Conservation (phyloP, 257 asterid genomes). For the Rhazya stricta region DNA sequence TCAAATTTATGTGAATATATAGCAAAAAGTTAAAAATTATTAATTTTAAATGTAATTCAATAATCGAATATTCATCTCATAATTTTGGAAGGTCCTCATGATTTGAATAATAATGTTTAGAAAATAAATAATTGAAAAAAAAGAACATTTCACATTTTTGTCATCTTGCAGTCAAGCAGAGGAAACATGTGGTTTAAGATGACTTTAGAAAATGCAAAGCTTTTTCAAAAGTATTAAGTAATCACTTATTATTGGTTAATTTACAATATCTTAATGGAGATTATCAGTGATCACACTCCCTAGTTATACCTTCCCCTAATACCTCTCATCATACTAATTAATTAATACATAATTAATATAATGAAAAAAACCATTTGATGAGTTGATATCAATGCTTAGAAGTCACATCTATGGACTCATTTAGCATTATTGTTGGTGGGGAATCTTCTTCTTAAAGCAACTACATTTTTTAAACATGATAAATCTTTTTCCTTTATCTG, state of each 20-base stretch:
- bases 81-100: too few species aligned
- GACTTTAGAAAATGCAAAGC: background rate
- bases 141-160: background rate
- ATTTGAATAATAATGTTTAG: too few species aligned
- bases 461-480: background rate
- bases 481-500: slow-evolving; percentile 1
- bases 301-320: slow-evolving; percentile 7
- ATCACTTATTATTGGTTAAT: background rate
- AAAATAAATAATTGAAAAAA: too few species aligned
- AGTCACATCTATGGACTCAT: slow-evolving; percentile 2
- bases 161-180: background rate
- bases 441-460: slow-evolving; percentile 13
- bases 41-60: too few species aligned
- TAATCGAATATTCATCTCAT: too few species aligned
- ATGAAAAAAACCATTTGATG: background rate
- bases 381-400: background rate
- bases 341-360: background rate
- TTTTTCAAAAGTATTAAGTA: background rate
- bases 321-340: background rate
- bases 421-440: background rate
- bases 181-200: background rate
- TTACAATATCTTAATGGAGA: background rate
- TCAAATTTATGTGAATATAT: too few species aligned
- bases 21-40: too few species aligned
- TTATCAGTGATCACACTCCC: background rate